A percentile compares a stretch with the other conserved stretches of the same genome.
Evolutionary conservation across 352 stramenopile genomes (phyloP).

Genomic region (Globisporangium alternatum): DNA sequence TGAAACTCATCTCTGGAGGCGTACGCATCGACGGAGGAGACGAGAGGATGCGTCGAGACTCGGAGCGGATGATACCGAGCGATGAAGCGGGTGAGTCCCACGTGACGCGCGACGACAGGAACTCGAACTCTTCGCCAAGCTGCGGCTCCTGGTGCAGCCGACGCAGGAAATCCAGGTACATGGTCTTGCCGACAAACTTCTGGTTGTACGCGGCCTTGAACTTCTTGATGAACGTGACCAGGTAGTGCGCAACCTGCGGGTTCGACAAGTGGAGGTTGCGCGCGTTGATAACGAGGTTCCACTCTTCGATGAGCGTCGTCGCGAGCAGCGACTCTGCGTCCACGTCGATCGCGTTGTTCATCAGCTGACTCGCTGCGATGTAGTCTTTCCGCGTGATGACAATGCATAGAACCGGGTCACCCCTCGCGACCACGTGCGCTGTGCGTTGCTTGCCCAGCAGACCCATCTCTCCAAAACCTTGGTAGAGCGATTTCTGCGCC

Average conservation of each 20-base stretch:
- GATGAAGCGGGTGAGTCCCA: conserved; percentile 58
- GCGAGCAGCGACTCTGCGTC: conserved; percentile 58
- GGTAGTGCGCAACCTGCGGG: conserved; percentile 55
- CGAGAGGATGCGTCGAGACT: conserved; percentile 62
- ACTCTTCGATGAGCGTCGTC: conserved; percentile 69
- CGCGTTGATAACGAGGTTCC: conserved; percentile 57
- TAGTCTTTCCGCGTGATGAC: conserved; percentile 50
- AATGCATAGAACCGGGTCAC: conserved; percentile 32
- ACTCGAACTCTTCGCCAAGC: conserved; percentile 52
- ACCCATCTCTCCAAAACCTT: conserved; percentile 82
- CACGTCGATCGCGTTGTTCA: conserved; percentile 27
- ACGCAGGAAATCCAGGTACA: conserved; percentile 70
- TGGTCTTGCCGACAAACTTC: conserved; percentile 72
- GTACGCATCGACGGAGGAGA: conserved; percentile 31
- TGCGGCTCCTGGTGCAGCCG: conserved; percentile 56
- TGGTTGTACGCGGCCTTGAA: conserved; percentile 77
- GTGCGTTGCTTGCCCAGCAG: conserved; percentile 57
- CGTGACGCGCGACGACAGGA: conserved; percentile 44
- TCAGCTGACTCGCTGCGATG: conserved; percentile 39
- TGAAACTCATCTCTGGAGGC: conserved; percentile 44
- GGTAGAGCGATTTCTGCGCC: conserved; percentile 53
- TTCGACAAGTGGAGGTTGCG: conserved; percentile 66
- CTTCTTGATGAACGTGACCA: conserved; percentile 73
- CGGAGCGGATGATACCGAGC: conserved; percentile 62
- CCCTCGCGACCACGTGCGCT: conserved; percentile 42